Conservation (phyloP, 805 yeast species). For the Sugiyamaella qingdaonensis region DNA sequence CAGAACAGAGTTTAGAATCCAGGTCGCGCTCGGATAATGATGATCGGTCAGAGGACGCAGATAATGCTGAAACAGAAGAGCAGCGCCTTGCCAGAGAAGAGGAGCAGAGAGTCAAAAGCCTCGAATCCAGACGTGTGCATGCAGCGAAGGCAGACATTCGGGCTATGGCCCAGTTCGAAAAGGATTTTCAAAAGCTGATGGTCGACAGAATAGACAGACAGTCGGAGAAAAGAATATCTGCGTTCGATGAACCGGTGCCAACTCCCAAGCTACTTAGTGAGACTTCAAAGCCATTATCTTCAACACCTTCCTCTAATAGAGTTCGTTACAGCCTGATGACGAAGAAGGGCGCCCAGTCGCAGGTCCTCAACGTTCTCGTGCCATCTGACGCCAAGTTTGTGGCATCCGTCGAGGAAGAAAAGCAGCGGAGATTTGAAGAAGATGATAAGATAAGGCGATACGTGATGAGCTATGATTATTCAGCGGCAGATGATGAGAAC, state of each 20-base stretch:
- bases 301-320: conserved; percentile 7
- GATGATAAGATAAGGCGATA: conserved; percentile 43
- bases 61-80: conserved; percentile 30
- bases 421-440: conserved; percentile 47
- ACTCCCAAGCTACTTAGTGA: conserved; percentile 3
- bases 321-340: conserved; percentile 48
- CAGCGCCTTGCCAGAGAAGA: conserved; percentile 37
- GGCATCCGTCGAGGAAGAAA: conserved; percentile 47
- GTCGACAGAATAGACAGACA: conserved; percentile 46
- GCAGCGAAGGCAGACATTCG: conserved; percentile 39
- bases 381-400: conserved; percentile 56
- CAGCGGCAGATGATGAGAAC: background rate
- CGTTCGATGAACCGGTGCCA: conserved; percentile 29
- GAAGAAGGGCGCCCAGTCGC: conserved; percentile 46
- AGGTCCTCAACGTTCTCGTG: conserved; percentile 43
- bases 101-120: conserved; percentile 35
- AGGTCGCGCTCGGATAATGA: conserved; percentile 23
- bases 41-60: conserved; percentile 29
- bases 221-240: conserved; percentile 29
- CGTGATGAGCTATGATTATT: conserved; percentile 18
- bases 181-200: conserved; percentile 51
- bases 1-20: conserved; percentile 18
- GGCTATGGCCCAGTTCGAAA: conserved; percentile 51
- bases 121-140: conserved; percentile 11
- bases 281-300: background rate